Percentiles rank a stretch among this genome's conserved stretches.
Conservation (phyloP, 495 filamentous ascomycete genomes). For the Aspergillus cavernicola region DNA sequence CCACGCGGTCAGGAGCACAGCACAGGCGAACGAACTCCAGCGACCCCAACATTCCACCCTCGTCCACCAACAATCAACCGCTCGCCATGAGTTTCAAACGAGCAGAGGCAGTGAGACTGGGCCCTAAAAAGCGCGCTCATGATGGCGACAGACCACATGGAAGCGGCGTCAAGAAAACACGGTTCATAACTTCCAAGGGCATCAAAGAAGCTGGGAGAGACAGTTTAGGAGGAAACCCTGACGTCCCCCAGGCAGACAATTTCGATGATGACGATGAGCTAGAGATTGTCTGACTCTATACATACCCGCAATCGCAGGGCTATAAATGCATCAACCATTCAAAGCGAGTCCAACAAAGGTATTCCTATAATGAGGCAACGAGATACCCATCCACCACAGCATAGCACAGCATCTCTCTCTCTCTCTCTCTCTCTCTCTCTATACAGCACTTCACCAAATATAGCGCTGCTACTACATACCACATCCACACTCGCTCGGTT, state of each 20-base stretch:
- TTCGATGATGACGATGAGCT: slow-evolving; percentile 51
- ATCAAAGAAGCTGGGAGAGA: slow-evolving; percentile 74
- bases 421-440: neutral
- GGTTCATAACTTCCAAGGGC: slow-evolving; percentile 74
- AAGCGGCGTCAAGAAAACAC: slow-evolving; percentile 65
- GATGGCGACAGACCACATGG: slow-evolving; percentile 33
- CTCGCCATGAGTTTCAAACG: slow-evolving; percentile 27
- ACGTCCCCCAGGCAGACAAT: slow-evolving; percentile 25
- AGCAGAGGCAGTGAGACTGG: slow-evolving; percentile 56
- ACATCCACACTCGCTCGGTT: neutral
- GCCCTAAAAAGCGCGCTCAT: slow-evolving; percentile 60
- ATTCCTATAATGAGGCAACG: neutral
- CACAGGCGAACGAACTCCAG: slow-evolving; percentile 2
- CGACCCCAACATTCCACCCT: neutral
- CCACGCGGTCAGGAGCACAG: neutral
- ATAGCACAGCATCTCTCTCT: neutral
- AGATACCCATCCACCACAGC: neutral
- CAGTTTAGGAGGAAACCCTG: slow-evolving; percentile 57
- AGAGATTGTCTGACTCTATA: slow-evolving; percentile 44
- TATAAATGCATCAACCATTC: neutral
- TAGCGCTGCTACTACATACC: neutral
- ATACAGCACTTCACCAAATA: neutral
- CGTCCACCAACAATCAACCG: slow-evolving; percentile 10
- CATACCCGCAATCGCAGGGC: neutral
- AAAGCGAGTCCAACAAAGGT: neutral